Conservation (phyloP, 352 stramenopile species). For the Phytophthora palmivora region DNA sequence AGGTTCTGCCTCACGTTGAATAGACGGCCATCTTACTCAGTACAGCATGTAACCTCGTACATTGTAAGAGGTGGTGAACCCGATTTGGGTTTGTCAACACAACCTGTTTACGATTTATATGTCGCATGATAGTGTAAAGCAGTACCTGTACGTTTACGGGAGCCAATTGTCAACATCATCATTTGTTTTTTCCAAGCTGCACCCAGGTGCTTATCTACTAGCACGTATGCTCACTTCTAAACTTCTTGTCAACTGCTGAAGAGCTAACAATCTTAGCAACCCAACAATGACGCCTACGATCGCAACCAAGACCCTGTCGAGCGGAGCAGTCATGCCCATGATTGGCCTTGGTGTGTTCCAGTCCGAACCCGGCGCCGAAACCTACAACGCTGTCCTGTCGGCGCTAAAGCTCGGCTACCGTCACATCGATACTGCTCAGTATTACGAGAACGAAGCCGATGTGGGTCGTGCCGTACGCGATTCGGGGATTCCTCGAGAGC, state of each 20-base stretch:
- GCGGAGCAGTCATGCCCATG: not conserved
- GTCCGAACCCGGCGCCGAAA: constrained; percentile 52
- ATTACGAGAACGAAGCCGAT: constrained; percentile 87
- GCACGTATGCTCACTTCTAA: not conserved
- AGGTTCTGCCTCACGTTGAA: no score
- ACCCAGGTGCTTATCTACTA: no score
- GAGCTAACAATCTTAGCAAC: not conserved
- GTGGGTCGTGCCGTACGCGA: constrained; percentile 78
- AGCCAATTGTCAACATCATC: no score
- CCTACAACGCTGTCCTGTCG: constrained; percentile 57
- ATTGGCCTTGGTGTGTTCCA: constrained; percentile 60
- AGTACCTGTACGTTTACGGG: no score
- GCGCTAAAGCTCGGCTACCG: constrained; percentile 81
- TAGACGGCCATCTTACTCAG: no score
- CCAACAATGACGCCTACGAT: not conserved
- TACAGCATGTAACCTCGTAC: no score
- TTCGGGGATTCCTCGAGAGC: constrained; percentile 64
- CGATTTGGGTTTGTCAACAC: no score
- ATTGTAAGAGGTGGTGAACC: no score
- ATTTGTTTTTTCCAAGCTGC: no score
- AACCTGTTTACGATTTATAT: no score
- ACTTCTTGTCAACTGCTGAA: not conserved
- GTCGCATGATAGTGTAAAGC: no score
- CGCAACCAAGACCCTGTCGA: not conserved
- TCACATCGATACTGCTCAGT: constrained; percentile 89